Evolutionary conservation across 225 moss, liverwort and hornwort species (phyloP), one percentile per base, ranked within the genome.

Genomic region (Climacium dendroides): DNA sequence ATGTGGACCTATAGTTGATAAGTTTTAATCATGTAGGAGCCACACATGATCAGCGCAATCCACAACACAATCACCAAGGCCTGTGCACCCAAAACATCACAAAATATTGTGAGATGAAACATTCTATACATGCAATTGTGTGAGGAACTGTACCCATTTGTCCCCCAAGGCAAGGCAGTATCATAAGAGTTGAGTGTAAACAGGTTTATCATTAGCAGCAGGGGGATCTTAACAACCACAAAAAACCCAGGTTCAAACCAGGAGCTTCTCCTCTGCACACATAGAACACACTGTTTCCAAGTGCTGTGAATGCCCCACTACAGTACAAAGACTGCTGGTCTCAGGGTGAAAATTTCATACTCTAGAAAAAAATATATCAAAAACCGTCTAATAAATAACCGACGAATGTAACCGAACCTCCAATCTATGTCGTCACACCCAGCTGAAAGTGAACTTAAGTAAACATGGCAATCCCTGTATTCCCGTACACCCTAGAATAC

Each of bases 31-130:
- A 80, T 91, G 91, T 55, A 91, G 83, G 55, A 91, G 65, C 91
- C 91, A 92, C 75, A 92, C 29, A 50, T 92, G 91, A 75, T 92
- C 88, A 54, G 83, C 86, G 8, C 90, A 92, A 6, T 90, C 90
- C 83, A 92, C 91, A 62, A 41, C 90, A 83, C 91, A 92, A 39
- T 92, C 90, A 70, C 85, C 87, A 39, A 89, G 53, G 61, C 91
- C 90, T 90, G 83, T 41, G 65, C 87, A 80, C 86, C 67, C 79
- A 47, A 85, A 83, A 82, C 11, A 80, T 54, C 75, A 90, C 70
- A 71, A n/a, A 70, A 67, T 50, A 62, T 67, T 62, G 48, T 74
- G 30, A 74, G 75, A 62, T 41, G 30, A 23, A 45, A 34, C 62
- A 80, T 23, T 34, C 62, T 14, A 24, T 5, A 54, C 59, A 58